Evolutionary conservation across 306 rosid species (phyloP).

Genomic region (Trichosanthes cucumerina): DNA sequence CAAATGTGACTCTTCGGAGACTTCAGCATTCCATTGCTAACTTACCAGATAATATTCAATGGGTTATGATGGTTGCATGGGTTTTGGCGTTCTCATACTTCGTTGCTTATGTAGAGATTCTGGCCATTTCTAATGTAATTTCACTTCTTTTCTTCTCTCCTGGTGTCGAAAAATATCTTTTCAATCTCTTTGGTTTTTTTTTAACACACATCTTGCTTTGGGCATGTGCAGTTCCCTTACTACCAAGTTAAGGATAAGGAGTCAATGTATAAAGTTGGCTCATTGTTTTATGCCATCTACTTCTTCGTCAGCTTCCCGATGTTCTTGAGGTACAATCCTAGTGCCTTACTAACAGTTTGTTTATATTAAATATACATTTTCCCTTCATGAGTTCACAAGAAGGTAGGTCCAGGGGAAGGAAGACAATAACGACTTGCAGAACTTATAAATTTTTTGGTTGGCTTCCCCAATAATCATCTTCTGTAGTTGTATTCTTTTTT

Average conservation of each 20-base stretch:
- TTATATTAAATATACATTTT: not conserved
- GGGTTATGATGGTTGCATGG: conserved; percentile 73
- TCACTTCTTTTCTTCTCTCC: no score
- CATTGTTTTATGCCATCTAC: conserved; percentile 94
- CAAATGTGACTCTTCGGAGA: conserved; percentile 83
- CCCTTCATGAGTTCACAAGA: not conserved
- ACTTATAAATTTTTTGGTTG: not conserved
- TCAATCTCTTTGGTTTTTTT: not conserved
- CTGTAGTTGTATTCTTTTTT: not conserved
- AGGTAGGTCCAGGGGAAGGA: not conserved
- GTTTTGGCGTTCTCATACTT: conserved; percentile 77
- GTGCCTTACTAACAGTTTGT: conserved; percentile 2
- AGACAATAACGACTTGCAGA: not conserved
- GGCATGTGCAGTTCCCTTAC: conserved; percentile 79
- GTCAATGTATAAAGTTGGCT: conserved; percentile 87
- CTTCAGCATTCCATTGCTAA: conserved; percentile 56
- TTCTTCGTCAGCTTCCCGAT: conserved; percentile 95
- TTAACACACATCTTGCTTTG: conserved; percentile 21
- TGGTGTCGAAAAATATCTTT: not conserved
- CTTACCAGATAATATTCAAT: conserved; percentile 46
- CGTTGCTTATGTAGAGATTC: conserved; percentile 82
- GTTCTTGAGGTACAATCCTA: conserved; percentile 80
- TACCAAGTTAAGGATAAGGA: conserved; percentile 79
- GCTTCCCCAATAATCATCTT: not conserved
- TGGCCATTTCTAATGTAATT: conserved; percentile 87